Conservation (phyloP, 768 basidiomycete species). For the Pisolithus sp. region DNA sequence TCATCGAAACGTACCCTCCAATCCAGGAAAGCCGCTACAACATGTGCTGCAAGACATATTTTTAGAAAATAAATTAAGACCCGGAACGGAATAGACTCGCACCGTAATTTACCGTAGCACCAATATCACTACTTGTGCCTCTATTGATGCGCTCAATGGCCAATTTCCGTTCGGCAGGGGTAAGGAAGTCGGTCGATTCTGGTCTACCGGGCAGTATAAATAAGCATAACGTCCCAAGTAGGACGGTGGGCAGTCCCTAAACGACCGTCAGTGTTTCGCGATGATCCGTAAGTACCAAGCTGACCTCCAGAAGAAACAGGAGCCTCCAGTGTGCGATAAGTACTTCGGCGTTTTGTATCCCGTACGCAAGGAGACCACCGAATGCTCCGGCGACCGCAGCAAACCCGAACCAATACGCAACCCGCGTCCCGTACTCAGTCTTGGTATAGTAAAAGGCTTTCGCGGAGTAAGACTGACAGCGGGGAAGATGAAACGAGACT, state of each 20-base stretch:
- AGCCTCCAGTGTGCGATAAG: conserved; percentile 38
- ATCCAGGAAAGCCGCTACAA: conserved; percentile 39
- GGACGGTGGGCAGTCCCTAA: conserved; percentile 52
- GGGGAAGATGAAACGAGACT: background rate
- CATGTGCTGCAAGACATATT: conserved; percentile 27
- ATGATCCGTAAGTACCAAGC: background rate
- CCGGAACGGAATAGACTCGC: background rate
- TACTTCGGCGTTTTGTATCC: conserved; percentile 36
- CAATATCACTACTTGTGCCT: conserved; percentile 37
- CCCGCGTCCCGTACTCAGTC: conserved; percentile 38
- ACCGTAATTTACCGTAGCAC: conserved; percentile 37
- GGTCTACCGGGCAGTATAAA: conserved; percentile 27
- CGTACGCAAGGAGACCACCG: conserved; percentile 50
- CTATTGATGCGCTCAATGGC: conserved; percentile 32
- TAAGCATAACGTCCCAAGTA: conserved; percentile 22
- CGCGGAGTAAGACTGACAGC: background rate
- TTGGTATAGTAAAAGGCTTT: conserved; percentile 47
- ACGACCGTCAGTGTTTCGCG: background rate
- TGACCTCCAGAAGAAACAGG: conserved; percentile 24
- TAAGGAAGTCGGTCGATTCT: conserved; percentile 29
- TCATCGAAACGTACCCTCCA: conserved; percentile 30
- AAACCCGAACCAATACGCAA: conserved; percentile 50
- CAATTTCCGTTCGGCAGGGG: conserved; percentile 26
- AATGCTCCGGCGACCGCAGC: conserved; percentile 54
- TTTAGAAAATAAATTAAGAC: background rate